Evolutionary conservation across 768 basidiomycete genomes (phyloP).

Genomic region (Pleurotus tuber-regium): DNA sequence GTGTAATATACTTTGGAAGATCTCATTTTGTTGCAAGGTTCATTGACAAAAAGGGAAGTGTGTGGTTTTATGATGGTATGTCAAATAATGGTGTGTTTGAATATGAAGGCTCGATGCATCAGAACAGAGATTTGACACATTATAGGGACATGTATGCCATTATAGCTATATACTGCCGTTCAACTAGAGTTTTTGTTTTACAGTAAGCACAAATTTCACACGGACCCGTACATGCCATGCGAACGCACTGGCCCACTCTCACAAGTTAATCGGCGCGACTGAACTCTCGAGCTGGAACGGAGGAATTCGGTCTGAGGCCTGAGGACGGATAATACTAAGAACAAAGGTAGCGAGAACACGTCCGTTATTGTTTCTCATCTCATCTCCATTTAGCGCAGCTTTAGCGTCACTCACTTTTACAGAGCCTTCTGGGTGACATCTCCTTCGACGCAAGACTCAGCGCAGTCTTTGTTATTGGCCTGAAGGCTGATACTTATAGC

Average conservation of each 20-base stretch:
- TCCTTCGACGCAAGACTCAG: no score
- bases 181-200: neutral
- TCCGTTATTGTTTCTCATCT: no score
- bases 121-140: neutral
- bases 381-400: no score
- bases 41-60: neutral
- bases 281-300: no score
- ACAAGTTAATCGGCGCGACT: no score
- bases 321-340: no score
- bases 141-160: neutral
- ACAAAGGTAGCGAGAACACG: no score
- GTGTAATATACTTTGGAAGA: neutral
- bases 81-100: neutral
- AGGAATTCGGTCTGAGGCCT: no score
- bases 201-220: neutral
- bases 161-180: neutral
- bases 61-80: constrained; percentile 6
- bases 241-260: neutral
- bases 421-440: no score
- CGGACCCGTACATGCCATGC: neutral
- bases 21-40: neutral
- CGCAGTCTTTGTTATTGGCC: no score
- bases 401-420: no score
- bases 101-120: neutral
- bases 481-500: no score